Percentiles rank a stretch among this genome's conserved stretches.
Evolutionary conservation across 495 filamentous ascomycete genomes (phyloP).

Genomic region (Neurospora sp.): DNA sequence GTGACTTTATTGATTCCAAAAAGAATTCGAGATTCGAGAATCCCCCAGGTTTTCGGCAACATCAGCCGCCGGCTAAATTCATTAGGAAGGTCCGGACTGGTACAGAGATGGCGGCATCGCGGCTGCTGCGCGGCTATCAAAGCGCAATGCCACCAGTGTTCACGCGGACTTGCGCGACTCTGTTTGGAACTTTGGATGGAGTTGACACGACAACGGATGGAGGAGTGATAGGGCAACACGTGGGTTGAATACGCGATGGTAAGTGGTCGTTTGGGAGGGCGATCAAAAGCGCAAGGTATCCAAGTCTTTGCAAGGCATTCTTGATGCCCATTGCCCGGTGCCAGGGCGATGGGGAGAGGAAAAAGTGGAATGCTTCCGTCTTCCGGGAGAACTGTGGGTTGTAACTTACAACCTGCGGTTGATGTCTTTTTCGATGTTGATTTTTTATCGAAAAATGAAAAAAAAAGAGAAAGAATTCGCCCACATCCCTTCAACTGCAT

Average conservation of each 20-base stretch:
- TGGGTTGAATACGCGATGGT: background rate
- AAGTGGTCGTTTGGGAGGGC: background rate
- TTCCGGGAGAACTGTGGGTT: too few species aligned
- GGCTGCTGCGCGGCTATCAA: background rate
- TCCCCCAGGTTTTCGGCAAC: background rate
- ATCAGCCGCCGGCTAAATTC: background rate
- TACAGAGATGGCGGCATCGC: background rate
- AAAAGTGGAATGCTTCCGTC: background rate
- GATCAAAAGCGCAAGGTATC: background rate
- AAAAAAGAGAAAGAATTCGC: background rate
- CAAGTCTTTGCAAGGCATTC: background rate
- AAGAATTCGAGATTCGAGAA: background rate
- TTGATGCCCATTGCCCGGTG: background rate
- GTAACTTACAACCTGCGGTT: background rate
- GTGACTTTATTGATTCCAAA: background rate
- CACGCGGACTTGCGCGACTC: background rate
- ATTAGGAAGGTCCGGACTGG: background rate
- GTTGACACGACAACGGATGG: background rate
- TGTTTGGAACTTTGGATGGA: background rate
- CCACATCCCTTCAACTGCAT: background rate
- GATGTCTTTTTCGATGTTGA: background rate
- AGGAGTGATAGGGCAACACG: background rate
- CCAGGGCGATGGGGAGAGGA: background rate
- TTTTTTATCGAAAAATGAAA: background rate
- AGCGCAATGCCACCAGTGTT: background rate